phyloP scores from a whole-genome alignment of 139 green algal genomes.

The Chlorella sp. region DNA sequence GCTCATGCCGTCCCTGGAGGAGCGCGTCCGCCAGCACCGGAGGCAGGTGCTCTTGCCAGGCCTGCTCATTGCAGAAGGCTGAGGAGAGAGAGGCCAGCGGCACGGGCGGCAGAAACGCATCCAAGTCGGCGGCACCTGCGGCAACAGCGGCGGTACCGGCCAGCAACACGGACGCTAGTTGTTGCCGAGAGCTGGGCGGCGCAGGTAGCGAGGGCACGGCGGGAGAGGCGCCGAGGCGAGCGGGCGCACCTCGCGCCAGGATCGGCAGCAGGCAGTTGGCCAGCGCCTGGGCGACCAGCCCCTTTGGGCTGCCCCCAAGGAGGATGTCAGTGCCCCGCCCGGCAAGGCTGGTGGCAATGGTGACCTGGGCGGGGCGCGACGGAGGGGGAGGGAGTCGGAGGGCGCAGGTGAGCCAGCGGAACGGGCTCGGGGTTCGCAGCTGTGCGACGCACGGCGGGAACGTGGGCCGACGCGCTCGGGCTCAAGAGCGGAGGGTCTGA shows the following conservation, averaged over 20 bases:
- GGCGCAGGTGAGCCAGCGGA: too few relatives aligned
- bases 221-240: neutral
- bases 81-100: neutral
- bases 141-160: neutral
- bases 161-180: neutral
- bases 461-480: too few relatives aligned
- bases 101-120: neutral
- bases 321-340: slow-evolving; percentile 84
- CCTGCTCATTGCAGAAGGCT: neutral
- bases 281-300: slow-evolving; percentile 30
- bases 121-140: slow-evolving; percentile 5
- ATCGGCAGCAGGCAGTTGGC: slow-evolving; percentile 11
- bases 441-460: neutral
- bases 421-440: too few relatives aligned
- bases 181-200: neutral
- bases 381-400: too few relatives aligned
- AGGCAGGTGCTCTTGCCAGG: neutral
- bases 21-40: neutral
- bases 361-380: slow-evolving; percentile 42
- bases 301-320: slow-evolving; percentile 75
- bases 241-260: slow-evolving; percentile 4
- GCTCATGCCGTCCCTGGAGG: neutral
- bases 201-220: neutral
- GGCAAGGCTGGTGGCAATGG: slow-evolving; percentile 83
- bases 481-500: too few relatives aligned